Conservation (phyloP, 805 yeast species). For the Diddensiella transvaalensis region DNA sequence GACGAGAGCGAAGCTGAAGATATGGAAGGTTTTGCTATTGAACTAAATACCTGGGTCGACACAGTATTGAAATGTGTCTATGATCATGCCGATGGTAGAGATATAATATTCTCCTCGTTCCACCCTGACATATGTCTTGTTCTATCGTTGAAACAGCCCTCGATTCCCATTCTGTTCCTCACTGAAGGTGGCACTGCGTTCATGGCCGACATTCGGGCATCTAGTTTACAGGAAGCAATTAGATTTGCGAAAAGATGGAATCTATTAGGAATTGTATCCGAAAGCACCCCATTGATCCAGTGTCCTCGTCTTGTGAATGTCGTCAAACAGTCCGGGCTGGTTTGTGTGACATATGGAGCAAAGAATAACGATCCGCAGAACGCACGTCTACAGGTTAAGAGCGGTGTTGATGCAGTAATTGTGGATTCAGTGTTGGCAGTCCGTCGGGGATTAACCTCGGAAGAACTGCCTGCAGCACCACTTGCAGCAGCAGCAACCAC, state of each 20-base stretch:
- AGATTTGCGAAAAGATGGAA: conserved; percentile 91
- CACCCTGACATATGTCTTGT: conserved; percentile 90
- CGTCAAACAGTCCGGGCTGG: conserved; percentile 87
- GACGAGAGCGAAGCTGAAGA: conserved; percentile 88
- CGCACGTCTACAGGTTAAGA: conserved; percentile 80
- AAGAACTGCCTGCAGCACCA: too few relatives aligned
- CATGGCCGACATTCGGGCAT: conserved; percentile 91
- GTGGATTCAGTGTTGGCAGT: conserved; percentile 93
- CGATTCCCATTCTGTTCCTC: conserved; percentile 83
- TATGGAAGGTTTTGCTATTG: conserved; percentile 79
- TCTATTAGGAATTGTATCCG: conserved; percentile 84
- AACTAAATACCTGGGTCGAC: conserved; percentile 84
- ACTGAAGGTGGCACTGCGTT: conserved; percentile 80
- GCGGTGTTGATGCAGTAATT: conserved; percentile 98
- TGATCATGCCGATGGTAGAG: conserved; percentile 74
- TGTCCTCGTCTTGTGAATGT: conserved; percentile 88
- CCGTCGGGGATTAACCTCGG: conserved; percentile 63
- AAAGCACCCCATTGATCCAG: conserved; percentile 78
- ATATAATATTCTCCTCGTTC: conserved; percentile 85
- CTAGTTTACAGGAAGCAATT: conserved; percentile 84
- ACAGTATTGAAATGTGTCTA: conserved; percentile 77
- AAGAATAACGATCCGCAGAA: conserved; percentile 80
- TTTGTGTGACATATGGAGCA: conserved; percentile 88
- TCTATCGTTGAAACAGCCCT: conserved; percentile 86
- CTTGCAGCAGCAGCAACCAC: neutral